These are phyloP conservation scores for Enteropsectra breve DNA, from an alignment of 371 early-diverging fungal genomes.

Conservation along the genomic window DNA sequence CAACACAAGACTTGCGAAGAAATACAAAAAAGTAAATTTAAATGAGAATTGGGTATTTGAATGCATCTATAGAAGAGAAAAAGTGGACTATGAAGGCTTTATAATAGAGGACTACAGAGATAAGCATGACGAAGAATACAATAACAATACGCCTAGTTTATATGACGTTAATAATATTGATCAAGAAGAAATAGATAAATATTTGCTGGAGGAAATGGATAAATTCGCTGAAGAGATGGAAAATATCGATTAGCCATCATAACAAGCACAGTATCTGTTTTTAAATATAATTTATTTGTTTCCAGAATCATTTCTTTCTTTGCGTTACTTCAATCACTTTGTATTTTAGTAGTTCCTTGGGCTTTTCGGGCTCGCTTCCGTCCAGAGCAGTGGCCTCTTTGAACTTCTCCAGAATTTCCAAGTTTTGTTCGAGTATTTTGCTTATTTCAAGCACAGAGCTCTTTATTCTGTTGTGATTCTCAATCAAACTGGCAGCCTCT, in stretches of 20 bases:
- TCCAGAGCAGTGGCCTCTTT: neutral
- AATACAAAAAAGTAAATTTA: neutral
- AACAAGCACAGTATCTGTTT: too few relatives aligned
- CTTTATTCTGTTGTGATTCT: constrained; percentile 8
- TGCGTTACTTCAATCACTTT: neutral
- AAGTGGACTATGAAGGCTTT: neutral
- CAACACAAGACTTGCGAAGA: neutral
- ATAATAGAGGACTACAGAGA: constrained; percentile 2
- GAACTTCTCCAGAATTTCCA: neutral
- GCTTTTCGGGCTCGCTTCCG: neutral
- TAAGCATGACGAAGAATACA: neutral
- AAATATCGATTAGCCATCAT: too few relatives aligned
- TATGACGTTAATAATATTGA: too few relatives aligned
- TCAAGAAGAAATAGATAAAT: too few relatives aligned
- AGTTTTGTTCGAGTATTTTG: neutral
- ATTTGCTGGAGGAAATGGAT: too few relatives aligned
- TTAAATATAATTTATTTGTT: too few relatives aligned
- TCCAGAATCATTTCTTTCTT: neutral
- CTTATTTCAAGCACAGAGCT: constrained; percentile 5
- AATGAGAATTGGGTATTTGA: neutral
- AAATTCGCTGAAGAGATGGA: too few relatives aligned
- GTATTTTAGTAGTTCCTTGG: neutral
- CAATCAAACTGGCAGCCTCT: neutral
- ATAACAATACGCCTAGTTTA: too few relatives aligned
- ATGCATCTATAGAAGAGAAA: constrained; percentile 2